These are phyloP conservation scores for Meira nashicola DNA, from an alignment of 1,284 basidiomycete species.

Conservation along the genomic window DNA sequence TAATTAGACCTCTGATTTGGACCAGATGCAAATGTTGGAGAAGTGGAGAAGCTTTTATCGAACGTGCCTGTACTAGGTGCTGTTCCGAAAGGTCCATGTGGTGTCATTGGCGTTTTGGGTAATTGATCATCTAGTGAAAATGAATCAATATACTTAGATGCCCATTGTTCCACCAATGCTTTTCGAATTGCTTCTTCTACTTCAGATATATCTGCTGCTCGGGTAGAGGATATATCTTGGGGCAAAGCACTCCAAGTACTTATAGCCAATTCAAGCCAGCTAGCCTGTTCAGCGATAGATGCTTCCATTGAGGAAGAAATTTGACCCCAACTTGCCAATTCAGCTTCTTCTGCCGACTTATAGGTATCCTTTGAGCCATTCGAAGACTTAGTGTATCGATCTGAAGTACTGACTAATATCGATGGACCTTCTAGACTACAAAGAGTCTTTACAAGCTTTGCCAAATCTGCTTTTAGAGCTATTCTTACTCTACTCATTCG, in stretches of 20 bases:
- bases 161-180: slow-evolving; percentile 22
- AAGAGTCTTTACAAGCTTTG: slow-evolving; percentile 5
- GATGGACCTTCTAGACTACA: slow-evolving; percentile 1
- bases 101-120: neutral
- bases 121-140: neutral
- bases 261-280: slow-evolving; percentile 10
- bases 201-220: slow-evolving; percentile 16
- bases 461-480: slow-evolving; percentile 1
- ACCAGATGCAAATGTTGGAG: no score
- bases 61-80: no score
- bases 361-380: neutral
- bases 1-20: no score
- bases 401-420: neutral
- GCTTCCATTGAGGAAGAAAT: neutral
- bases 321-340: slow-evolving; percentile 1
- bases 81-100: neutral
- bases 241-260: slow-evolving; percentile 1
- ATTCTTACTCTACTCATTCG: neutral
- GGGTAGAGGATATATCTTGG: neutral
- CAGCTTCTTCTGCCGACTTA: neutral
- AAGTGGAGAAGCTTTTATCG: no score
- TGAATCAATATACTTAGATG: slow-evolving; percentile 3
- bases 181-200: slow-evolving; percentile 29
- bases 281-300: slow-evolving; percentile 6
- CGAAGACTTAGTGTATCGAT: neutral